Evolutionary conservation across 2,329 filamentous ascomycete species (phyloP).

Genomic region (Peltaster fructicola): DNA sequence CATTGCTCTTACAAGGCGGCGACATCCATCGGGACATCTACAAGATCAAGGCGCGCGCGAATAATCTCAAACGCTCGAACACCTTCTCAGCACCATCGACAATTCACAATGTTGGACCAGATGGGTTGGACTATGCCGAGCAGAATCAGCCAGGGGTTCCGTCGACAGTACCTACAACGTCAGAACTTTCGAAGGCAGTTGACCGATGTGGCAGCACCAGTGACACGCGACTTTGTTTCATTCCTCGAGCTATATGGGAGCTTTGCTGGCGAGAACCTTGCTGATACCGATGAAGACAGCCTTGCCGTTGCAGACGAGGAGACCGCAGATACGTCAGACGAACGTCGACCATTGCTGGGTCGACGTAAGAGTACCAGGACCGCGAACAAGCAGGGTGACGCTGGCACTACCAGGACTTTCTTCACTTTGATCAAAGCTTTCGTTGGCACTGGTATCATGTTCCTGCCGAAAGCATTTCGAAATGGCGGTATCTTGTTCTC

Average conservation of each 20-base stretch:
- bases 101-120: slow-evolving; percentile 1
- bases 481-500: slow-evolving; percentile 66
- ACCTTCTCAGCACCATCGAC: slow-evolving; percentile 42
- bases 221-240: slow-evolving; percentile 55
- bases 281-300: slow-evolving; percentile 35
- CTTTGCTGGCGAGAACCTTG: slow-evolving; percentile 56
- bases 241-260: slow-evolving; percentile 60
- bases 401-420: slow-evolving; percentile 54
- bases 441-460: slow-evolving; percentile 67
- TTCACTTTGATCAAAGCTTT: slow-evolving; percentile 67
- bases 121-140: too few relatives aligned
- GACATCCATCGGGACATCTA: slow-evolving; percentile 67
- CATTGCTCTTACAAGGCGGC: slow-evolving; percentile 53
- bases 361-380: slow-evolving; percentile 35
- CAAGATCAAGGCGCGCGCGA: slow-evolving; percentile 46
- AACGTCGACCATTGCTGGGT: slow-evolving; percentile 44
- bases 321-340: slow-evolving; percentile 37
- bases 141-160: slow-evolving; percentile 35
- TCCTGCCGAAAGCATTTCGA: slow-evolving; percentile 60
- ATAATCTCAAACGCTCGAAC: slow-evolving; percentile 34
- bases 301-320: slow-evolving; percentile 37
- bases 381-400: slow-evolving; percentile 36
- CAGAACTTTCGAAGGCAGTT: slow-evolving; percentile 26
- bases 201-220: slow-evolving; percentile 29
- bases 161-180: slow-evolving; percentile 32